Evolutionary conservation across 148 eudicot species (phyloP), one percentile per base, ranked within the genome.

Genomic region (Rhododendron williamsianum): DNA sequence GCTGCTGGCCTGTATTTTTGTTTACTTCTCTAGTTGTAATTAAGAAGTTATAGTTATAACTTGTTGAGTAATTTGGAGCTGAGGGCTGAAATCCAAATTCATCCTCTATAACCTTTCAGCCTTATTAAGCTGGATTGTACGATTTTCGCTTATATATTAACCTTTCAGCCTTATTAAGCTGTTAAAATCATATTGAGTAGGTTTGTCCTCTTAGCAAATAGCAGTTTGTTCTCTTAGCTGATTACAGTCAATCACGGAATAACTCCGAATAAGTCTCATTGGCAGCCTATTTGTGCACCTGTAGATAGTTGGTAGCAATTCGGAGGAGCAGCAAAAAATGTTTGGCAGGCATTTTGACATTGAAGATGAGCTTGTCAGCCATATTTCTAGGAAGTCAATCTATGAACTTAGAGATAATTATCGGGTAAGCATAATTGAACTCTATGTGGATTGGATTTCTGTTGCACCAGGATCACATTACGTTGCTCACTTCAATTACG

Each of bases 321-420:
- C 36, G 36, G 36, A 35, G 36, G 36, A 35, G 36, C 36, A 35
- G 36, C 36, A 35, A 35, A 2, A 35, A 35, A 35, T 35, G 36
- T 35, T 35, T 35, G 36, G 36, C 36, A 35, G 36, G 2, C 36
- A 35, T 35, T 35, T 35, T 35, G 36, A 35, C 36, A 35, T 35
- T 35, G 36, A 35, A 35, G 36, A 35, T 35, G 36, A 35, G 91
- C 98, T n/a, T 77, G 98, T 95, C 65, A 95, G 99, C 93, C 93
- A 87, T 77, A 91, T 96, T 63, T 88, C 97, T 27, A 93, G 98
- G 86, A 92, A 65, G 84, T 94, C 99, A 46, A 94, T 96, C 67
- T 95, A 96, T 49, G 77, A 91, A 54, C 95, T 96, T 30, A 96
- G 94, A 88, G 89, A 91, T 71, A 91, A 94, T 87, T 96, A 92